These are phyloP conservation scores for Fusarium nanum DNA, from an alignment of 2,329 filamentous ascomycete species.

Conservation along the genomic window DNA sequence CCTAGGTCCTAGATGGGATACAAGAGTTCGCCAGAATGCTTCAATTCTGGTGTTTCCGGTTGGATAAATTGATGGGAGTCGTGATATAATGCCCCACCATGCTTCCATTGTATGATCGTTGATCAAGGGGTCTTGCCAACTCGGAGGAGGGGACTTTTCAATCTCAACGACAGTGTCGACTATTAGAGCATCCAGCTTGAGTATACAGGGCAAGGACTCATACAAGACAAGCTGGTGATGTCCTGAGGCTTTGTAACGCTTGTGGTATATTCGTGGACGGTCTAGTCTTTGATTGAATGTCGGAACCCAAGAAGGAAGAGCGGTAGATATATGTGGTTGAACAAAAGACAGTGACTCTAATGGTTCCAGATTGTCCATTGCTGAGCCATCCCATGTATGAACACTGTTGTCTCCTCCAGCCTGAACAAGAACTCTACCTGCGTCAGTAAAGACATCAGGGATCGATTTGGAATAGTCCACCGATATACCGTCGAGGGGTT, in stretches of 20 bases:
- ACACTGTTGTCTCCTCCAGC: background rate
- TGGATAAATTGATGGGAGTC: background rate
- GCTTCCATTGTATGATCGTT: background rate
- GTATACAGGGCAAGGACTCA: background rate
- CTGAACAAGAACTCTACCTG: background rate
- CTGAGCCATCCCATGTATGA: background rate
- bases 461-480: background rate
- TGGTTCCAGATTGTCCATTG: background rate
- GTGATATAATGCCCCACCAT: background rate
- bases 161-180: background rate
- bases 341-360: background rate
- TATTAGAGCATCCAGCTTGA: background rate
- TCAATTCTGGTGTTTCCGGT: background rate
- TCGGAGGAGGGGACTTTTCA: background rate
- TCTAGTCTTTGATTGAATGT: background rate
- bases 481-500: background rate
- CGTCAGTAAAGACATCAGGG: background rate
- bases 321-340: background rate
- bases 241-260: background rate
- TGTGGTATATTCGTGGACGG: background rate
- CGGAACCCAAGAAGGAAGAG: background rate
- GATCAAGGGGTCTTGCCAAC: background rate
- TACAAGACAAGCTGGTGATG: background rate
- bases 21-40: background rate
- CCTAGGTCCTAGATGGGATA: background rate